Evolutionary conservation across 2,329 filamentous ascomycete species (phyloP).

Genomic region (Aschersonia sp.): DNA sequence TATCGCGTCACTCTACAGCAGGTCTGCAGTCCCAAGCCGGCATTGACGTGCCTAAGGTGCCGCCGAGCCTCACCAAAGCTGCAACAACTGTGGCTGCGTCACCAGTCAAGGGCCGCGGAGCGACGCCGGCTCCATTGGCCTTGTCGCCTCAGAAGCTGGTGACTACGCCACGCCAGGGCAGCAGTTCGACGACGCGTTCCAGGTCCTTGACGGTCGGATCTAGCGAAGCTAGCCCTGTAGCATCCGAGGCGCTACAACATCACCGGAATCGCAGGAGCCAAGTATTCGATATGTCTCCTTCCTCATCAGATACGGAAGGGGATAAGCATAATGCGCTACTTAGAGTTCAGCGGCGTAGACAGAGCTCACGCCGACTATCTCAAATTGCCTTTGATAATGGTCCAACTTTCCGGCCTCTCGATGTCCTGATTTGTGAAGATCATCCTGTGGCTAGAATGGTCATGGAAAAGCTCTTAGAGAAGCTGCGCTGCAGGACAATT

Average conservation of each 20-base stretch:
- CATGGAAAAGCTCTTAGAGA: slow-evolving; percentile 97
- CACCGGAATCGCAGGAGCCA: slow-evolving; percentile 89
- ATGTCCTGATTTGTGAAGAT: slow-evolving; percentile 93
- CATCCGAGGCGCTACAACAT: slow-evolving; percentile 52
- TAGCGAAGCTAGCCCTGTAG: slow-evolving; percentile 70
- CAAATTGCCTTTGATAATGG: slow-evolving; percentile 76
- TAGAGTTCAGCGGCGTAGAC: slow-evolving; percentile 83
- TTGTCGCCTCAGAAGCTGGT: slow-evolving; percentile 49
- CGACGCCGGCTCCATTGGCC: slow-evolving; percentile 34
- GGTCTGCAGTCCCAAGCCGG: slow-evolving; percentile 56
- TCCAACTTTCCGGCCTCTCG: slow-evolving; percentile 76
- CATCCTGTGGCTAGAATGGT: slow-evolving; percentile 93
- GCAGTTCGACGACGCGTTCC: slow-evolving; percentile 52
- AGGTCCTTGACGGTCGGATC: slow-evolving; percentile 89
- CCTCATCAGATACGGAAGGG: slow-evolving; percentile 93
- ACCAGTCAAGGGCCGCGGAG: slow-evolving; percentile 39
- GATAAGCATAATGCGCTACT: slow-evolving; percentile 81
- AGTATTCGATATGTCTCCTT: slow-evolving; percentile 90
- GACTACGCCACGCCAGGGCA: slow-evolving; percentile 44
- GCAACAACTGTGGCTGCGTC: slow-evolving; percentile 38
- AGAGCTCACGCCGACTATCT: slow-evolving; percentile 87
- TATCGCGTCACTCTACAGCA: slow-evolving; percentile 59
- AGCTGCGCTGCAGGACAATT: slow-evolving; percentile 86
- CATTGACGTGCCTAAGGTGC: slow-evolving; percentile 55
- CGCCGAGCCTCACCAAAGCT: slow-evolving; percentile 45